Conservation (phyloP, 768 basidiomycete genomes). For the Suillus fuscotomentosus region DNA sequence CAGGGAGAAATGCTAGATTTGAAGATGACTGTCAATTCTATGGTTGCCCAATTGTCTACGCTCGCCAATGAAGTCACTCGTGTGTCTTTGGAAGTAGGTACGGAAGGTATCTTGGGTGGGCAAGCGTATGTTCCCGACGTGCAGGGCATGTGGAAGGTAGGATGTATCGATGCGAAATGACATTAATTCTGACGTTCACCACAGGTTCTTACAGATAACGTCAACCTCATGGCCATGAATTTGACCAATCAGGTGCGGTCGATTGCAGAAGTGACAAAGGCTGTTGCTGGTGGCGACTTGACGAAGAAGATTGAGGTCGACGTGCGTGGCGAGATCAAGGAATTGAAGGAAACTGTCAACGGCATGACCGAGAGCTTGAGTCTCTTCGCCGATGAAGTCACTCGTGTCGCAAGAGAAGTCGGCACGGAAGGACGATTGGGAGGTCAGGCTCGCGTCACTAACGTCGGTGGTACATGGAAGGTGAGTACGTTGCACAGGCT, state of each 20-base stretch:
- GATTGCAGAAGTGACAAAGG: conserved; percentile 90
- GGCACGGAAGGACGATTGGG: conserved; percentile 95
- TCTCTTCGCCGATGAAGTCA: conserved; percentile 81
- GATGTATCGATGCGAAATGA: conserved; percentile 22
- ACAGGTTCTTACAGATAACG: conserved; percentile 70
- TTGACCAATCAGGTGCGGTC: conserved; percentile 90
- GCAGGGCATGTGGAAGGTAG: conserved; percentile 91
- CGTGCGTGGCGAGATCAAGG: conserved; percentile 88
- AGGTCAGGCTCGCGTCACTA: conserved; percentile 90
- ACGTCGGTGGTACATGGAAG: conserved; percentile 97
- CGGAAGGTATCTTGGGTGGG: conserved; percentile 90
- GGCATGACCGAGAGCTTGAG: conserved; percentile 90
- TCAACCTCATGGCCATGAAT: conserved; percentile 89
- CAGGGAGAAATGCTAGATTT: conserved; percentile 92
- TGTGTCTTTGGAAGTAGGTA: conserved; percentile 90
- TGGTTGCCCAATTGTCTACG: conserved; percentile 72
- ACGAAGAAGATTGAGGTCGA: conserved; percentile 92
- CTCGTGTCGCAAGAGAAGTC: conserved; percentile 91
- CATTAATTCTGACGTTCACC: background rate
- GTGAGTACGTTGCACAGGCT: conserved; percentile 19
- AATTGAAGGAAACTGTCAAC: conserved; percentile 91
- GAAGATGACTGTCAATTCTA: conserved; percentile 77
- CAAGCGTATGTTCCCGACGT: conserved; percentile 92
- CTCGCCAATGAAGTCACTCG: conserved; percentile 85
- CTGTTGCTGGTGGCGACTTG: conserved; percentile 90